phyloP scores from a whole-genome alignment of 1,284 basidiomycete species.

The Inonotus hispidus region DNA sequence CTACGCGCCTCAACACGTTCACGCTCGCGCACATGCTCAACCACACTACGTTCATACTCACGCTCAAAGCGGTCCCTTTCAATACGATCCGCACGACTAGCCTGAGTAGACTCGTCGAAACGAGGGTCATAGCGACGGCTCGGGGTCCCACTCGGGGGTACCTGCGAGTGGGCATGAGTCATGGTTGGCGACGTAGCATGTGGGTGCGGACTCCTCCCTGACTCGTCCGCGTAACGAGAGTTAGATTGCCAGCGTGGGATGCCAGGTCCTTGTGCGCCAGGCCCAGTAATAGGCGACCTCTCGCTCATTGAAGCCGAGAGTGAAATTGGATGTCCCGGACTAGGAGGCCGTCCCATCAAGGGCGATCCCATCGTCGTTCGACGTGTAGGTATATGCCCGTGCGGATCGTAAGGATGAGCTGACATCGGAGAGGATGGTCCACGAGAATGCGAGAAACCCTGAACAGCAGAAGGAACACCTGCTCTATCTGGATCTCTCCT shows the following conservation, averaged over 20 bases:
- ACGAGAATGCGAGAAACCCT: constrained; percentile 11
- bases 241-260: constrained; percentile 35
- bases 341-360: constrained; percentile 1
- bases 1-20: constrained; percentile 4
- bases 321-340: background rate
- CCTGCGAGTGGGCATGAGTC: constrained; percentile 21
- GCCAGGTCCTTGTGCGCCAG: constrained; percentile 21
- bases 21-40: constrained; percentile 4
- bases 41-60: constrained; percentile 19
- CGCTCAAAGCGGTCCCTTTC: constrained; percentile 28
- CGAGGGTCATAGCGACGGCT: constrained; percentile 32
- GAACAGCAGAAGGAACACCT: background rate
- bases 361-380: constrained; percentile 7
- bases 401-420: constrained; percentile 14
- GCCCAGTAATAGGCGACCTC: constrained; percentile 11
- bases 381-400: background rate
- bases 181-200: constrained; percentile 20
- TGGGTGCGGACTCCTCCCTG: constrained; percentile 31
- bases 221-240: constrained; percentile 46
- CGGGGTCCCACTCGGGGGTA: constrained; percentile 21
- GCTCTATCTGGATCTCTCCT: constrained; percentile 10
- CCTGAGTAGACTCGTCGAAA: constrained; percentile 27
- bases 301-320: constrained; percentile 2
- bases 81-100: constrained; percentile 14
- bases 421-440: constrained; percentile 14